Conservation (phyloP, 495 filamentous ascomycete species). For the Cenococcum geophilum region DNA sequence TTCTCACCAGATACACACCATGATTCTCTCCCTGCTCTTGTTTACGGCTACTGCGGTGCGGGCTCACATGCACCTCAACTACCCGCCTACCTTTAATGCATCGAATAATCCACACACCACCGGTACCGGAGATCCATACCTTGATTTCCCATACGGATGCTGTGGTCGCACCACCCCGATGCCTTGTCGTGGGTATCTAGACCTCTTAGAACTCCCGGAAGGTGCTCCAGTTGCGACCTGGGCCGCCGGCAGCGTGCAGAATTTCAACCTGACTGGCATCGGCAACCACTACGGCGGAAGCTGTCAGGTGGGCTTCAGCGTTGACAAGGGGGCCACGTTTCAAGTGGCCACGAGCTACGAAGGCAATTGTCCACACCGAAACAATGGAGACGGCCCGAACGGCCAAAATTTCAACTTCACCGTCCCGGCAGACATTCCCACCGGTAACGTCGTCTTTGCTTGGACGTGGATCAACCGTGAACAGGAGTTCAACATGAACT, state of each 20-base stretch:
- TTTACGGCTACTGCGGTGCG: slow-evolving; percentile 4
- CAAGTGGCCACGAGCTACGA: slow-evolving; percentile 36
- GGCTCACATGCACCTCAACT: slow-evolving; percentile 36
- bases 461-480: slow-evolving; percentile 42
- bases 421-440: slow-evolving; percentile 35
- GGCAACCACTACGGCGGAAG: slow-evolving; percentile 39
- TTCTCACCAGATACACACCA: slow-evolving; percentile 11
- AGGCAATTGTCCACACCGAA: slow-evolving; percentile 38
- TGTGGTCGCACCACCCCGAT: slow-evolving; percentile 25
- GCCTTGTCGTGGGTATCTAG: slow-evolving; percentile 36
- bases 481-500: slow-evolving; percentile 37
- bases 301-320: slow-evolving; percentile 37
- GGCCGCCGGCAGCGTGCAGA: slow-evolving; percentile 32
- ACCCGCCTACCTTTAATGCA: slow-evolving; percentile 34
- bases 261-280: slow-evolving; percentile 23
- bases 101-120: slow-evolving; percentile 35
- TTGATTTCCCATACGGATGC: slow-evolving; percentile 38
- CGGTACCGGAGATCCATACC: slow-evolving; percentile 30
- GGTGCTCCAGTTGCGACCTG: slow-evolving; percentile 35
- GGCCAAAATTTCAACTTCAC: slow-evolving; percentile 36
- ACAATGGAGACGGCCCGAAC: slow-evolving; percentile 24
- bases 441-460: slow-evolving; percentile 35
- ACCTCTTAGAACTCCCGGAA: slow-evolving; percentile 34
- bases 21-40: slow-evolving; percentile 3
- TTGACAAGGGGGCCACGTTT: slow-evolving; percentile 36